Conservation (phyloP, 345 rosid genomes). For the Arabidopsis arenosa region DNA sequence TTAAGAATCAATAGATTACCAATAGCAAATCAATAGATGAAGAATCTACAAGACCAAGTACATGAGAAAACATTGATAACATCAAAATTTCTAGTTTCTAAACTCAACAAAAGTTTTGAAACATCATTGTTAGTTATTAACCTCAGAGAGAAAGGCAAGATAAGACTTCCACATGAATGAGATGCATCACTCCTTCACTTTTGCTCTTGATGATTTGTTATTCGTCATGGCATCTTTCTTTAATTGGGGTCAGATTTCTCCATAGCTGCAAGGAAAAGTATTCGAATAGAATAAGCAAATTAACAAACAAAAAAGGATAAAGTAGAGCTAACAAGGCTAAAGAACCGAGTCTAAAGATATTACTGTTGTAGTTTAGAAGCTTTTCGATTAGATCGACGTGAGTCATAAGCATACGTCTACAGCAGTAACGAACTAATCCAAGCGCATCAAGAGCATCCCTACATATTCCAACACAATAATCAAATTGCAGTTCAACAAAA, state of each 20-base stretch:
- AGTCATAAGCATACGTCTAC: conserved; percentile 95
- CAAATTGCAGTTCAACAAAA: background rate
- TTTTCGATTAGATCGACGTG: conserved; percentile 96
- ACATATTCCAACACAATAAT: conserved; percentile 27
- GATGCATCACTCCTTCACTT: background rate
- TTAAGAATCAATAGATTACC: too few species aligned
- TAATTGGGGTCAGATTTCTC: conserved; percentile 59
- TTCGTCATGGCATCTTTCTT: conserved; percentile 24
- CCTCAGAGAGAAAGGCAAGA: too few species aligned
- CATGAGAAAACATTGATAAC: too few species aligned
- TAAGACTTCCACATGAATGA: background rate
- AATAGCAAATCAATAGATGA: too few species aligned
- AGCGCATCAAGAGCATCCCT: conserved; percentile 92
- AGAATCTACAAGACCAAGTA: too few species aligned
- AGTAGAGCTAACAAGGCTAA: background rate
- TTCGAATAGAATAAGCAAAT: background rate
- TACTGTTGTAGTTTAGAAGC: conserved; percentile 93
- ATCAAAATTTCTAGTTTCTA: too few species aligned
- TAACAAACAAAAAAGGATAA: background rate
- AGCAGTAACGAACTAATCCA: conserved; percentile 86
- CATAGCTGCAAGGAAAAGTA: conserved; percentile 57
- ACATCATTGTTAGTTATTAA: too few species aligned
- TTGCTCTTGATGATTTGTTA: conserved; percentile 3
- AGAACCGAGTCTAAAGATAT: conserved; percentile 33
- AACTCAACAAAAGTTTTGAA: too few species aligned